Conservation (phyloP, 2,329 filamentous ascomycete species). For the Penicillium hesseltinei region DNA sequence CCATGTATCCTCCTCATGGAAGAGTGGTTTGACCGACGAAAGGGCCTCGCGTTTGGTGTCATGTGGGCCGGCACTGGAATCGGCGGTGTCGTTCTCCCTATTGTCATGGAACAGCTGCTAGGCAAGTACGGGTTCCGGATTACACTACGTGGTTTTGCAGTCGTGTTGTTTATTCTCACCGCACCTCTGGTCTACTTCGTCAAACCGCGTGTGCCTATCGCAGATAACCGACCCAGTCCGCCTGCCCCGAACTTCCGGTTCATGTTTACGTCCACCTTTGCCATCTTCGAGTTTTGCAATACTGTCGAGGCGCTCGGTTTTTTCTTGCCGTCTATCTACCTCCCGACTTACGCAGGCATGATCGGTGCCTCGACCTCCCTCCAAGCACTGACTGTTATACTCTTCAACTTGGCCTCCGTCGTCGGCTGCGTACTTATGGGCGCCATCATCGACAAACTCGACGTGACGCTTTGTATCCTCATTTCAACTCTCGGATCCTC, state of each 20-base stretch:
- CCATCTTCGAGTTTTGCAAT: constrained; percentile 50
- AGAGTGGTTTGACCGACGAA: constrained; percentile 51
- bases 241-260: constrained; percentile 44
- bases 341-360: constrained; percentile 39
- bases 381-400: constrained; percentile 29
- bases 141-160: constrained; percentile 43
- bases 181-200: constrained; percentile 42
- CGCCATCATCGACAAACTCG: constrained; percentile 43
- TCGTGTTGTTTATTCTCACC: constrained; percentile 36
- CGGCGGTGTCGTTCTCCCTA: constrained; percentile 43
- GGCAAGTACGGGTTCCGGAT: constrained; percentile 43
- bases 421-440: constrained; percentile 37
- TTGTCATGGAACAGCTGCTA: constrained; percentile 44
- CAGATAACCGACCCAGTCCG: constrained; percentile 10
- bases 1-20: constrained; percentile 49
- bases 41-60: constrained; percentile 45
- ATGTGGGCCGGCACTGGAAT: constrained; percentile 42
- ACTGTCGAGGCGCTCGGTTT: constrained; percentile 39
- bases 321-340: constrained; percentile 40
- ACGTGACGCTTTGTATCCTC: constrained; percentile 41
- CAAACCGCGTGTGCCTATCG: constrained; percentile 38
- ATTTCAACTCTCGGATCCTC: constrained; percentile 44
- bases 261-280: constrained; percentile 37
- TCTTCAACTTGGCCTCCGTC: constrained; percentile 34
- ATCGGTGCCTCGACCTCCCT: constrained; percentile 25